Conservation (phyloP, 73 alveolate species). For the Strombidium stylifer region DNA sequence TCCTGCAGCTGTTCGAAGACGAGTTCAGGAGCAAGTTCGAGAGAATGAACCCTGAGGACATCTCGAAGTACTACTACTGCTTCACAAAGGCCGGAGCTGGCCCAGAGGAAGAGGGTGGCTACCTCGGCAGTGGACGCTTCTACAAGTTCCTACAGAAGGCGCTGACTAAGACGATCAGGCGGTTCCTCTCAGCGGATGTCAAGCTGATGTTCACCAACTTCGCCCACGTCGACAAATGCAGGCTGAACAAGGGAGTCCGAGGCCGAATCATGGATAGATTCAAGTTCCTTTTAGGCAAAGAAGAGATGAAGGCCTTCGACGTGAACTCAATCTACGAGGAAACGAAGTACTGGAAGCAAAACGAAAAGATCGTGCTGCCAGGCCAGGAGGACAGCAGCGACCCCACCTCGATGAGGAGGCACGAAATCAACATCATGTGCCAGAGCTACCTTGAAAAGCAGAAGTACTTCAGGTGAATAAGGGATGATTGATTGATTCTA, state of each 20-base stretch:
- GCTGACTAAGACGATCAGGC: background rate
- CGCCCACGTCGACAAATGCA: slow-evolving; percentile 8
- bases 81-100: slow-evolving; percentile 19
- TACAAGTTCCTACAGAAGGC: slow-evolving; percentile 20
- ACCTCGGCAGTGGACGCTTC: too few species aligned
- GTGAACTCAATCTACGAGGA: slow-evolving; percentile 13
- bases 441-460: slow-evolving; percentile 20
- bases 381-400: too few species aligned
- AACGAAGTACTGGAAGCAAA: slow-evolving; percentile 13
- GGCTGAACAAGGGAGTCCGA: slow-evolving; percentile 9
- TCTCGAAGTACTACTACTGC: slow-evolving; percentile 38
- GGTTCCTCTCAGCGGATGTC: slow-evolving; percentile 28
- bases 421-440: slow-evolving; percentile 28
- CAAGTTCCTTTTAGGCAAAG: background rate
- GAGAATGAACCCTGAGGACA: slow-evolving; percentile 29
- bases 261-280: slow-evolving; percentile 28
- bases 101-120: slow-evolving; percentile 10
- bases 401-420: slow-evolving; percentile 2
- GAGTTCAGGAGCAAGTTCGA: slow-evolving; percentile 25
- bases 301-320: slow-evolving; percentile 22
- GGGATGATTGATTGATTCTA: background rate
- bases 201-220: slow-evolving; percentile 27
- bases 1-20: slow-evolving; percentile 2
- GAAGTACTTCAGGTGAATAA: slow-evolving; percentile 17
- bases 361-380: too few species aligned